Evolutionary conservation across 176 grass and related monocot species (phyloP), one percentile per base, ranked within the genome.

Genomic region (Oryza glumipatula): DNA sequence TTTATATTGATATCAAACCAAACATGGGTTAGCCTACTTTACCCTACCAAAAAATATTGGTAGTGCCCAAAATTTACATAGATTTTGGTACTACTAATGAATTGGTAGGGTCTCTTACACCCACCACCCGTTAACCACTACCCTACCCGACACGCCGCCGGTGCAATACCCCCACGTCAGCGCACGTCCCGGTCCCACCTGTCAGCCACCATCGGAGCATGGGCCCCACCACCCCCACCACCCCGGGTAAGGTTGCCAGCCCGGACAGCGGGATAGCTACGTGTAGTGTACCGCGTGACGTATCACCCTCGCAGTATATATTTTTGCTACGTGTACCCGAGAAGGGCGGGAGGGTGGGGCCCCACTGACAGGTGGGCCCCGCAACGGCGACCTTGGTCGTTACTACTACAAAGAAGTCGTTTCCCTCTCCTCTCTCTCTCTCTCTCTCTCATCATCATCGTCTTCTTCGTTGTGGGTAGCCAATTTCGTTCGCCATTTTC

Each of bases 371-470:
- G 1, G 46, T 39, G 82, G 83, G 83, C 2, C 84, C 89, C 76
- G 32, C 15, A 26, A 72, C 41, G 69, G 43, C 38, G 89, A 80
- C 80, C 76, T 24, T 30, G 70, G 85, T 91, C 89, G 89, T 87
- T 82, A 6, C 39, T 8, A 41, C 39, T 32, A 47, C 4, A 5
- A 52, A 83, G 76, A 61, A 69, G 68, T 35, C 58, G 72, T 13
- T 13, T 68, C 3, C 7, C 22, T 2, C 75, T 43, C 17, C 56
- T 3, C n/a, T 19, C 24, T 30, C 30, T 38, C 36, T 38, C 36
- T 28, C 23, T 33, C 28, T 11, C 5, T 47, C 78, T 77, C 19
- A 43, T 7, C 65, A 7, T 11, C 44, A 0, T 43, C 28, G 44
- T 79, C 61, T 36, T 41, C 39, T 60, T 36, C 60, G 6, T n/a